Conservation (phyloP, 768 basidiomycete species). For the Mycena albidolilacea region DNA sequence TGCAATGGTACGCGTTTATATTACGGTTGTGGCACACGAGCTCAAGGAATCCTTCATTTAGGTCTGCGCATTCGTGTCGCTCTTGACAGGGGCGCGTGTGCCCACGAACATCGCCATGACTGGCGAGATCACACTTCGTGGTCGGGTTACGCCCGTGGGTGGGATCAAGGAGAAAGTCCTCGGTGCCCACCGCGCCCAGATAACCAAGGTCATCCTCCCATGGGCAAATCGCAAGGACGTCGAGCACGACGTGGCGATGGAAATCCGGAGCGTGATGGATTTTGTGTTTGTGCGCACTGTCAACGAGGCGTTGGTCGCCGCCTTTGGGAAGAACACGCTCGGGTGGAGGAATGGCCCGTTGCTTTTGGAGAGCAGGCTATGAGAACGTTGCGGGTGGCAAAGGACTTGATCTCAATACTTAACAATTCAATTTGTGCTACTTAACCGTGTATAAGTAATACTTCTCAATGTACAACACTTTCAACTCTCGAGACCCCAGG, state of each 20-base stretch:
- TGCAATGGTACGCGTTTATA: conserved; percentile 74
- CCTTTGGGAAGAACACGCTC: conserved; percentile 80
- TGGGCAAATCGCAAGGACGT: conserved; percentile 91
- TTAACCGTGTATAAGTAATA: background rate
- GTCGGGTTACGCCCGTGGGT: conserved; percentile 87
- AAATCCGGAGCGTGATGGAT: conserved; percentile 81
- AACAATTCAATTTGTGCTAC: background rate
- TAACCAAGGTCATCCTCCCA: conserved; percentile 88
- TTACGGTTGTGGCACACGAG: background rate
- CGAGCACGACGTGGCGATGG: conserved; percentile 84
- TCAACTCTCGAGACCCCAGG: background rate
- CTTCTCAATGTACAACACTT: background rate
- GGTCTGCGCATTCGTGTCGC: conserved; percentile 90
- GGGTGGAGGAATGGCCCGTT: conserved; percentile 72
- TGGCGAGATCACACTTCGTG: conserved; percentile 92
- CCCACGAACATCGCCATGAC: conserved; percentile 88
- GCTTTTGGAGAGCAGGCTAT: conserved; percentile 70
- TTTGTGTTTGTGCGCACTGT: conserved; percentile 88
- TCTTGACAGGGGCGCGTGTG: conserved; percentile 83
- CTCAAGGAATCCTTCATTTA: conserved; percentile 43
- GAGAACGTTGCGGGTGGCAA: conserved; percentile 8
- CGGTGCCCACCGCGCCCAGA: conserved; percentile 89
- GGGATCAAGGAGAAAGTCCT: conserved; percentile 94
- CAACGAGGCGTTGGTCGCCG: conserved; percentile 85
- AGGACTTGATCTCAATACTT: background rate